Percentiles rank a stretch among this genome's conserved stretches.
phyloP scores from a whole-genome alignment of 129 eudicot genomes.

The Calendula officinalis region DNA sequence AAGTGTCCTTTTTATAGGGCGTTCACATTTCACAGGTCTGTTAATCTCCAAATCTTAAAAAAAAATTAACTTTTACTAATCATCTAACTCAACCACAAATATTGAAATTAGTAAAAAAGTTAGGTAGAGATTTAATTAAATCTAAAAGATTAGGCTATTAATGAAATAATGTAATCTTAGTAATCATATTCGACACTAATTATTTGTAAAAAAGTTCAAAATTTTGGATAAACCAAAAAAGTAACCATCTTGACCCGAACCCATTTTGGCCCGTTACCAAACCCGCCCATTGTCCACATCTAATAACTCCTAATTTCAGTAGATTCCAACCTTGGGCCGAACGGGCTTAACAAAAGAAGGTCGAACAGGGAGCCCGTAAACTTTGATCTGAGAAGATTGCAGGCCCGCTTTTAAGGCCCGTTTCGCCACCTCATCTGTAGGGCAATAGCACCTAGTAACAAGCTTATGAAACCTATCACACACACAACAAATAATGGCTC shows the following conservation, averaged over 20 bases:
- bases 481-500: slow-evolving; percentile 13
- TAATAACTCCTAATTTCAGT: background rate
- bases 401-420: slow-evolving; percentile 92
- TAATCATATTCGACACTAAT: background rate
- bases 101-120: background rate
- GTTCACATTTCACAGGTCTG: background rate
- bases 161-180: background rate
- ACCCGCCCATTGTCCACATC: background rate
- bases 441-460: slow-evolving; percentile 98
- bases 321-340: slow-evolving; percentile 70
- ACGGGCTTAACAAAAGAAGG: slow-evolving; percentile 94
- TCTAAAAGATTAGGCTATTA: background rate
- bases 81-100: background rate
- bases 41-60: background rate
- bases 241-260: background rate
- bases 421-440: slow-evolving; percentile 92
- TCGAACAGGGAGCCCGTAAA: slow-evolving; percentile 92
- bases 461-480: slow-evolving; percentile 94
- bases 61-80: background rate
- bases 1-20: background rate
- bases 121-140: background rate
- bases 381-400: slow-evolving; percentile 79
- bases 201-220: background rate
- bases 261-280: background rate
- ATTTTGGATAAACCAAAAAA: background rate